phyloP scores from a whole-genome alignment of 139 green algal species.

The Closterium sp. region DNA sequence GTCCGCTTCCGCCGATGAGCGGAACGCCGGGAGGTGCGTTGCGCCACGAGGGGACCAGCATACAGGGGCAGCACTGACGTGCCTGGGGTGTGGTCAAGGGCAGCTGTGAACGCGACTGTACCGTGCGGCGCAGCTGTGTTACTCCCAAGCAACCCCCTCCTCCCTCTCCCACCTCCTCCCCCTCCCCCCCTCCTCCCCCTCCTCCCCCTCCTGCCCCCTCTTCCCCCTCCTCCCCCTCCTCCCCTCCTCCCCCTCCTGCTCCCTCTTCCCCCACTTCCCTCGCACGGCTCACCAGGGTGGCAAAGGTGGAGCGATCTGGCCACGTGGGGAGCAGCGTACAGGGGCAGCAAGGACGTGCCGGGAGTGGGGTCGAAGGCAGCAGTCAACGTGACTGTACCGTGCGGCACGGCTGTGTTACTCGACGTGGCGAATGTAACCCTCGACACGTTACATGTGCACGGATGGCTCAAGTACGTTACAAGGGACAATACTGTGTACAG shows the following conservation, averaged over 20 bases:
- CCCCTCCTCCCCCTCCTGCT: not conserved
- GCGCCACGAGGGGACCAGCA: no score
- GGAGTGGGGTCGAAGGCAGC: not conserved
- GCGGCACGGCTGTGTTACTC: constrained; percentile 9
- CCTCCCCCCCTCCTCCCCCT: no score
- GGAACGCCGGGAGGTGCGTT: not conserved
- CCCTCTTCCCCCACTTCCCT: not conserved
- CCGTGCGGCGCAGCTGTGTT: no score
- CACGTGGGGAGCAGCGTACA: not conserved
- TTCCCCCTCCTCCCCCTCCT: no score
- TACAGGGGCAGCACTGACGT: no score
- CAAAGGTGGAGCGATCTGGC: constrained; percentile 8
- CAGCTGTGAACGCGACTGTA: no score
- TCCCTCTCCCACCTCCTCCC: not conserved
- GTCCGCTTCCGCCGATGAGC: not conserved
- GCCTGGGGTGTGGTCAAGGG: no score
- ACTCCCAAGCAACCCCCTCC: not conserved
- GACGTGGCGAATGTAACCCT: constrained; percentile 11
- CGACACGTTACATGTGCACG: not conserved
- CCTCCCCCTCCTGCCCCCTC: no score
- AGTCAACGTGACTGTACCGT: constrained; percentile 11
- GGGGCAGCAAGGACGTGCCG: not conserved
- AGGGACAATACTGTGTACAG: no score
- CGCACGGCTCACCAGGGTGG: not conserved
- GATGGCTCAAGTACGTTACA: constrained; percentile 13